Base-by-base conservation (phyloP, 495 filamentous ascomycete genomes). In the Podospora didyma region DNA sequence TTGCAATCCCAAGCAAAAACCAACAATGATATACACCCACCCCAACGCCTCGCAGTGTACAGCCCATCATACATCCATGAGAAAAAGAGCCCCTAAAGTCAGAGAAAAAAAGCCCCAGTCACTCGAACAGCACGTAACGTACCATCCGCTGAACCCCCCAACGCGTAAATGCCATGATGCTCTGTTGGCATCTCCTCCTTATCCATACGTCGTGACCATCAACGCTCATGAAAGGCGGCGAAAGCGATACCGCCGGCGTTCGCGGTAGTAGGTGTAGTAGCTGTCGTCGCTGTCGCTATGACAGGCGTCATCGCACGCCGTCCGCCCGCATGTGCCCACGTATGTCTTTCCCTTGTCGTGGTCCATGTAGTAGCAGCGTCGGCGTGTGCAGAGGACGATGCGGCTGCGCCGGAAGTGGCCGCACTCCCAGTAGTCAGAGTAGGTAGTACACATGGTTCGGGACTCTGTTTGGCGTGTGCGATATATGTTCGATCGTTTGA, bases 401-500 rank as follows among this genome's bases (percentile, higher is more conserved):
- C 49, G 49, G 35, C 7, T 41, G 31, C 49, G 49, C 10, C 49
- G 49, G 49, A 52, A 52, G 49, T 52, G 49, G 49, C 49, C 49
- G 28, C 49, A 52, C 16, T 26, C 23, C 49, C 49, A 52, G 49
- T 52, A 52, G 49, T 52, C 49, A 9, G 31, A 11, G 49, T 9
- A 52, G 10, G 28, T 34, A 7, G 24, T 52, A 31, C 49, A 52
- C 49, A 52, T 52, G 12, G 39, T n/a, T n/a, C n/a, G n/a, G n/a
- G n/a, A n/a, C n/a, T 42, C 9, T 42, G 39, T 14, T 42, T 42
- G 4, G 12, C 12, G 7, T 17, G 12, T 10, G 39, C 12, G 39
- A 17, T 42, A 7, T 42, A 5, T 42, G 39, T 42, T 41, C 3
- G 34, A 7, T 37, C 16, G 34, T 37, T 31, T 31, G 26, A 4